Evolutionary conservation across 768 basidiomycete genomes (phyloP).

Genomic region (Boletus eberwhitei): DNA sequence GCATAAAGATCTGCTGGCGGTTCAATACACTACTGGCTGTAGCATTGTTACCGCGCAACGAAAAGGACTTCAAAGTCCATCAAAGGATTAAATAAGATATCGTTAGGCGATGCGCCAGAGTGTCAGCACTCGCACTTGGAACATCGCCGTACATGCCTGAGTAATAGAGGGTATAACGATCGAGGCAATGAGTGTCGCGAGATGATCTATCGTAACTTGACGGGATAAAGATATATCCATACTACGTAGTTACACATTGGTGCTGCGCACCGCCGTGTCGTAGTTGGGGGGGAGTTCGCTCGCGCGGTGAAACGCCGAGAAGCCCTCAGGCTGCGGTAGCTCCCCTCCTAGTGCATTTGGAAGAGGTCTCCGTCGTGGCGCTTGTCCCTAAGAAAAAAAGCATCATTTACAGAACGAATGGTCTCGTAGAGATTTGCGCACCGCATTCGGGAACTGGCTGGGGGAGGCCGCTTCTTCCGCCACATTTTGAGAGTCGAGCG

Average conservation of each 20-base stretch:
- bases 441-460: neutral
- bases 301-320: neutral
- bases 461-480: neutral
- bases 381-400: conserved; percentile 2
- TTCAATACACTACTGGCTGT: too few species aligned
- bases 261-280: conserved; percentile 9
- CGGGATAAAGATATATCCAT: neutral
- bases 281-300: conserved; percentile 17
- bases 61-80: neutral
- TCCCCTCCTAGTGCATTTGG: neutral
- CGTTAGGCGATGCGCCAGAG: neutral
- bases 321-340: neutral
- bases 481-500: neutral
- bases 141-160: neutral
- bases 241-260: neutral
- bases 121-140: neutral
- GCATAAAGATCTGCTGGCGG: too few species aligned
- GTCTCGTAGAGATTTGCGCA: neutral
- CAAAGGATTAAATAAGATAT: neutral
- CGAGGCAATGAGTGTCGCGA: neutral
- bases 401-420: neutral
- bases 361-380: conserved; percentile 4
- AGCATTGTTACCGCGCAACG: too few species aligned
- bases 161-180: neutral
- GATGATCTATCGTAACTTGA: neutral